Conservation (phyloP, 805 yeast species). For the Isabelozyma heimii region DNA sequence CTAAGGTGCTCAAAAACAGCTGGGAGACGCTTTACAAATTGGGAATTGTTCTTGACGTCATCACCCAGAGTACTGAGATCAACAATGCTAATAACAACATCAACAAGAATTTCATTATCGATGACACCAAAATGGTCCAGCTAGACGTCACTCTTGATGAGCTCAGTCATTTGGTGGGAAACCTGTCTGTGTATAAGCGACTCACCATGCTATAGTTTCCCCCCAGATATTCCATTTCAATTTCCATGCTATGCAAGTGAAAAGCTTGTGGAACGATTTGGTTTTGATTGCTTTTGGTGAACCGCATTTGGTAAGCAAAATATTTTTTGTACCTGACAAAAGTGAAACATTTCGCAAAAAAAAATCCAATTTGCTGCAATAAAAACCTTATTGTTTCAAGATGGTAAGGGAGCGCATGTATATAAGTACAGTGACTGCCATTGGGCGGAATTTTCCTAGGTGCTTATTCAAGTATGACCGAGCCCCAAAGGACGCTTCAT, state of each 20-base stretch:
- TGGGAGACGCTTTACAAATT: constrained; percentile 71
- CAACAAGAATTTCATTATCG: constrained; percentile 30
- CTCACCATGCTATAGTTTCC: constrained; percentile 16
- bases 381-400: too few species aligned
- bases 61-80: constrained; percentile 39
- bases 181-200: constrained; percentile 16
- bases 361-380: not conserved
- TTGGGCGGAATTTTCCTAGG: not conserved
- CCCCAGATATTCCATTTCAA: not conserved
- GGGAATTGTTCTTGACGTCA: constrained; percentile 51
- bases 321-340: not conserved
- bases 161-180: constrained; percentile 30
- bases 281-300: not conserved
- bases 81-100: constrained; percentile 23
- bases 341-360: not conserved
- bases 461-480: not conserved
- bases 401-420: not conserved
- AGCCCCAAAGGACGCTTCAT: constrained; percentile 24
- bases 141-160: constrained; percentile 53
- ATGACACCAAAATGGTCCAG: constrained; percentile 49
- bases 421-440: not conserved
- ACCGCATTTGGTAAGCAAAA: not conserved
- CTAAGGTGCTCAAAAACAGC: constrained; percentile 57
- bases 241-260: too few species aligned
- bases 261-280: too few species aligned